These are phyloP conservation scores for Pinus albicaulis DNA, from an alignment of 75 land plant species.

Conservation along the genomic window DNA sequence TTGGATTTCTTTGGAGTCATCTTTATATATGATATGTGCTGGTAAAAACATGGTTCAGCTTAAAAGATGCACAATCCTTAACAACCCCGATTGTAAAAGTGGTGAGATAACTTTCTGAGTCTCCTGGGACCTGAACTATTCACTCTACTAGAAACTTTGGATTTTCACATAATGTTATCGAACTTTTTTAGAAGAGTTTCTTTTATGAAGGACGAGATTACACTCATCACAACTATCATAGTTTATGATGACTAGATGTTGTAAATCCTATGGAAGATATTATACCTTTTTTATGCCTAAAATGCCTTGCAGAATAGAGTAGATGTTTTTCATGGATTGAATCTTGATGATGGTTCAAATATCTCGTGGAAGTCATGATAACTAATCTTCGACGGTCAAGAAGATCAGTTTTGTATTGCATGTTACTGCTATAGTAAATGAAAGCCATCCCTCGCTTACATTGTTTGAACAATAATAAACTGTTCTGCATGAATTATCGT, in stretches of 20 bases:
- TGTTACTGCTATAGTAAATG: too few species aligned
- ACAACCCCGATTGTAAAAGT: too few species aligned
- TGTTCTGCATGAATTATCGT: background rate
- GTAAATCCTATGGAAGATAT: background rate
- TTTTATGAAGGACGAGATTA: background rate
- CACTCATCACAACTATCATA: background rate
- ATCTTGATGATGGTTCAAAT: background rate
- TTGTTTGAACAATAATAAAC: background rate
- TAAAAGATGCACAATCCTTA: too few species aligned
- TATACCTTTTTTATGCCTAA: background rate
- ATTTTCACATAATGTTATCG: too few species aligned
- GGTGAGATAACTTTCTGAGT: too few species aligned
- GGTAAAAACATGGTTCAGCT: too few species aligned
- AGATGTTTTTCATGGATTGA: background rate
- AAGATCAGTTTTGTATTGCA: background rate
- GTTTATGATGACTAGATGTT: background rate
- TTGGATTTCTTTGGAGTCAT: too few species aligned
- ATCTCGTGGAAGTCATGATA: background rate
- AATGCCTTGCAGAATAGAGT: background rate
- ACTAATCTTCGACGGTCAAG: background rate
- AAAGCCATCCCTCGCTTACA: background rate
- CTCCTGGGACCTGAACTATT: too few species aligned
- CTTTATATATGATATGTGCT: too few species aligned
- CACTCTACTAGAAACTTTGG: too few species aligned
- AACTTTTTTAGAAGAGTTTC: too few species aligned